Evolutionary conservation across 1,284 basidiomycete genomes (phyloP).

Genomic region (Microbotryum lychnidis-dioicae): DNA sequence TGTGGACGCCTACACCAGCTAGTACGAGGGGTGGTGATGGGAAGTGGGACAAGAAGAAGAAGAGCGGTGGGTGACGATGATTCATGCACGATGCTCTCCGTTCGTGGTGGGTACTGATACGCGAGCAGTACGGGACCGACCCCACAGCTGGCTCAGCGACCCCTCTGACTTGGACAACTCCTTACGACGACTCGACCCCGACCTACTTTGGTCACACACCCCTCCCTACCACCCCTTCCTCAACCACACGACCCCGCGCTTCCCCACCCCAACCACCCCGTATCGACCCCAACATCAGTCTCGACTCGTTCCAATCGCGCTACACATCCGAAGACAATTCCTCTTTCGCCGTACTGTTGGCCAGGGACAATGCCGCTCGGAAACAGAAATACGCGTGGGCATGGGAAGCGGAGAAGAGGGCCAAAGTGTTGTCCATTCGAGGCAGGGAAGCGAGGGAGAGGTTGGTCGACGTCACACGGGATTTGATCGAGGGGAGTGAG

Average conservation of each 20-base stretch:
- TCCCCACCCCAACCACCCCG: not conserved
- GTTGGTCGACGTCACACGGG: constrained; percentile 32
- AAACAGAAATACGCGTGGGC: constrained; percentile 78
- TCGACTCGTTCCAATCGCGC: constrained; percentile 77
- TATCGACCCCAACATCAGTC: constrained; percentile 46
- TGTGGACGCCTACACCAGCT: constrained; percentile 7
- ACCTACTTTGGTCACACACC: constrained; percentile 21
- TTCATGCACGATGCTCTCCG: not conserved
- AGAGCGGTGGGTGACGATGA: constrained; percentile 13
- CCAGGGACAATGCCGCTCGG: constrained; percentile 72
- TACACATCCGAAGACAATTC: constrained; percentile 95
- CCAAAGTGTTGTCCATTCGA: constrained; percentile 45
- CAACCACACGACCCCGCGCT: not conserved
- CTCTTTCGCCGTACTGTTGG: constrained; percentile 80
- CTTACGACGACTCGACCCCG: constrained; percentile 39
- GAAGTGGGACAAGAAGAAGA: not conserved
- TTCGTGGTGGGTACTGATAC: not conserved
- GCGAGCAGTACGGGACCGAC: constrained; percentile 40
- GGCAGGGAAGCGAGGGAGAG: constrained; percentile 31
- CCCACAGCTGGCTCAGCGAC: constrained; percentile 14
- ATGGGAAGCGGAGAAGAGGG: constrained; percentile 75
- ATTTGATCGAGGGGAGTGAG: constrained; percentile 26
- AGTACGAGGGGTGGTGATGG: not conserved
- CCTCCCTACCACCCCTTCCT: constrained; percentile 5
- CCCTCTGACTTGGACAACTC: constrained; percentile 40